These are phyloP conservation scores for Colletotrichum spinosum DNA, from an alignment of 2,329 filamentous ascomycete genomes.

Conservation along the genomic window DNA sequence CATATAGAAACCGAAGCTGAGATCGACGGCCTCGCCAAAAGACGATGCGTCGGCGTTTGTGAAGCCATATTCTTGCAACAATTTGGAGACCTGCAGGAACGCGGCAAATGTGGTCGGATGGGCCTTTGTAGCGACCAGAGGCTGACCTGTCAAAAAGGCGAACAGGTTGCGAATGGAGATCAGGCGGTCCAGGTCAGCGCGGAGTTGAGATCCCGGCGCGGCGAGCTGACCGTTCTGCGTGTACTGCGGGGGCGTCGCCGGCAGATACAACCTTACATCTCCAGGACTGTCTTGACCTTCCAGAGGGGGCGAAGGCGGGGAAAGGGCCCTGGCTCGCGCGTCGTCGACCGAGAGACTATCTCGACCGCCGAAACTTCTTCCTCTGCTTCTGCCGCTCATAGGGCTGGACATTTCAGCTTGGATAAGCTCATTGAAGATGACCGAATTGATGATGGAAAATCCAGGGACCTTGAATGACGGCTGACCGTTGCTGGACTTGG, in stretches of 20 bases:
- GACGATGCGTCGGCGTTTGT: slow-evolving; percentile 66
- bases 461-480: slow-evolving; percentile 72
- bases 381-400: slow-evolving; percentile 45
- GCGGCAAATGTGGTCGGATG: slow-evolving; percentile 65
- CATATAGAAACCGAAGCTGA: slow-evolving; percentile 80
- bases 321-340: slow-evolving; percentile 52
- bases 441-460: slow-evolving; percentile 65
- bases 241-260: slow-evolving; percentile 52
- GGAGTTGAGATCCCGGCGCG: slow-evolving; percentile 47
- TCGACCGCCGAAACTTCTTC: slow-evolving; percentile 60
- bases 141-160: slow-evolving; percentile 73
- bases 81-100: slow-evolving; percentile 63
- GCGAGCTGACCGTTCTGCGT: slow-evolving; percentile 46
- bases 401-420: slow-evolving; percentile 54
- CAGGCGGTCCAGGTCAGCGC: slow-evolving; percentile 63
- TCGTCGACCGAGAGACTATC: slow-evolving; percentile 63
- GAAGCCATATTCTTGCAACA: slow-evolving; percentile 70
- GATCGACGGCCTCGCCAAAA: slow-evolving; percentile 69
- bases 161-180: slow-evolving; percentile 74
- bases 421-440: slow-evolving; percentile 65
- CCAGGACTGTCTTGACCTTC: slow-evolving; percentile 46
- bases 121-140: slow-evolving; percentile 68
- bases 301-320: slow-evolving; percentile 53
- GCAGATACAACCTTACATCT: slow-evolving; percentile 66
- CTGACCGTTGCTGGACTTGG: slow-evolving; percentile 60